Evolutionary conservation across 2,329 filamentous ascomycete genomes (phyloP).

Genomic region (Aspergillus ibericus): DNA sequence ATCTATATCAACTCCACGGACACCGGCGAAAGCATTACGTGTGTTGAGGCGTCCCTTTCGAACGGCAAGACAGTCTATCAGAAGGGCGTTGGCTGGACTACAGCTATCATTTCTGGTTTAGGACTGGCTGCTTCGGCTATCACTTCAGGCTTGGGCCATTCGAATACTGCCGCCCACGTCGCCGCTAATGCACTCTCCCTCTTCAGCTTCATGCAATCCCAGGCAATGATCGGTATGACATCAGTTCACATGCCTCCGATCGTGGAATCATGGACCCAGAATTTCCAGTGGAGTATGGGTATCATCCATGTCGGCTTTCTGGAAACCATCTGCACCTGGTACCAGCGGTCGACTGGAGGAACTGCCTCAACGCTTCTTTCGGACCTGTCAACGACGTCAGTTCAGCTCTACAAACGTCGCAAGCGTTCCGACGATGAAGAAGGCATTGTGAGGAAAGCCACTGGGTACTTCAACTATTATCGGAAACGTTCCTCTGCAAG

Average conservation of each 20-base stretch:
- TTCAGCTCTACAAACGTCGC: constrained; percentile 70
- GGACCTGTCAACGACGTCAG: constrained; percentile 70
- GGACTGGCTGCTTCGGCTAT: constrained; percentile 82
- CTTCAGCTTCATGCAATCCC: constrained; percentile 90
- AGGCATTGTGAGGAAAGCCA: constrained; percentile 29
- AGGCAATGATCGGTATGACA: constrained; percentile 86
- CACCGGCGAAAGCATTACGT: constrained; percentile 68
- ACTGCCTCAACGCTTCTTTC: constrained; percentile 77
- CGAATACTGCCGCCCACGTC: constrained; percentile 91
- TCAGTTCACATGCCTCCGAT: constrained; percentile 80
- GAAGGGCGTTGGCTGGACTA: constrained; percentile 82
- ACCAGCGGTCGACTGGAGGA: constrained; percentile 88
- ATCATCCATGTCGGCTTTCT: constrained; percentile 86
- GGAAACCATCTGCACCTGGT: constrained; percentile 90
- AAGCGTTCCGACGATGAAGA: constrained; percentile 51
- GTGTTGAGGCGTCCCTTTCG: constrained; percentile 81
- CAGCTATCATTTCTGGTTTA: constrained; percentile 81
- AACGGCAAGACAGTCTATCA: constrained; percentile 93
- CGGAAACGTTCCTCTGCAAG: constrained; percentile 52
- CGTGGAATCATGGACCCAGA: constrained; percentile 90
- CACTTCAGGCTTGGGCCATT: constrained; percentile 85
- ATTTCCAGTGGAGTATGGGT: constrained; percentile 98
- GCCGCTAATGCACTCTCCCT: constrained; percentile 92
- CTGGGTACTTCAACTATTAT: constrained; percentile 42
- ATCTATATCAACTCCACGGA: constrained; percentile 75